Evolutionary conservation across 139 green algal species (phyloP).

Genomic region (Chlorella sp.): DNA sequence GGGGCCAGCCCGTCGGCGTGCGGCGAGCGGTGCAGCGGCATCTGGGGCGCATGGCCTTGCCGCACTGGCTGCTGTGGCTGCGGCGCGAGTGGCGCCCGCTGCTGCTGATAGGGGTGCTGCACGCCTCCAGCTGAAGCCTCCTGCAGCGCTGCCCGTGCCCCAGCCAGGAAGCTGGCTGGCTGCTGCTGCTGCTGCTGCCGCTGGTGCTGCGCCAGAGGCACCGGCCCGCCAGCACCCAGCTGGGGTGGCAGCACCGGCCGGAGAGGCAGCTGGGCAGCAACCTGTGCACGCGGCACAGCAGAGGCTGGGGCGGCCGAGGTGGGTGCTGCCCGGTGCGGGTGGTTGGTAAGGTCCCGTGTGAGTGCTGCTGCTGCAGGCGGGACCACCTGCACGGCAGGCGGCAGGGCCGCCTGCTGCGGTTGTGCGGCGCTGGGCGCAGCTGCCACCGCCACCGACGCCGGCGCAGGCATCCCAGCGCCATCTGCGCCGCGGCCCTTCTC

Average conservation of each 20-base stretch:
- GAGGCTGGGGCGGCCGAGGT: neutral
- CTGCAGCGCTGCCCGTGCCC: slow-evolving; percentile 5
- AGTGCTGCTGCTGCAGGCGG: neutral
- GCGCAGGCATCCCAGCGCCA: too few relatives aligned
- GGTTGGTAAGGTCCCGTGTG: neutral
- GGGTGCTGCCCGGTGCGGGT: neutral
- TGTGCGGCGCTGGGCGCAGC: neutral
- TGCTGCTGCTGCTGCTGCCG: neutral
- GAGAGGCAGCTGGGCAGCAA: neutral
- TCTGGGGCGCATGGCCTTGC: neutral
- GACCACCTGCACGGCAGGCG: neutral
- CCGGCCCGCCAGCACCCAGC: neutral
- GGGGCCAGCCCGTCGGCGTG: neutral
- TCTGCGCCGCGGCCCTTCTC: neutral
- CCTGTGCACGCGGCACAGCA: neutral
- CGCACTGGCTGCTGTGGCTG: neutral
- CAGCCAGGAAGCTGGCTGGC: slow-evolving; percentile 14
- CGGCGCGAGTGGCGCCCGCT: neutral
- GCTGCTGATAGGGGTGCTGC: neutral
- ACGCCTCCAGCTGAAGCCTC: neutral
- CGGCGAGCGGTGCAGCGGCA: slow-evolving; percentile 11
- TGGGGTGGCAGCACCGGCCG: neutral
- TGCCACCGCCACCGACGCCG: neutral
- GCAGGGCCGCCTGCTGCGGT: neutral
- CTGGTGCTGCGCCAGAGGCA: slow-evolving; percentile 4